A percentile compares a stretch with the other conserved stretches of the same genome.
These are phyloP conservation scores for Beta lomatogona DNA, from an alignment of 179 eudicot genomes.

Conservation along the genomic window DNA sequence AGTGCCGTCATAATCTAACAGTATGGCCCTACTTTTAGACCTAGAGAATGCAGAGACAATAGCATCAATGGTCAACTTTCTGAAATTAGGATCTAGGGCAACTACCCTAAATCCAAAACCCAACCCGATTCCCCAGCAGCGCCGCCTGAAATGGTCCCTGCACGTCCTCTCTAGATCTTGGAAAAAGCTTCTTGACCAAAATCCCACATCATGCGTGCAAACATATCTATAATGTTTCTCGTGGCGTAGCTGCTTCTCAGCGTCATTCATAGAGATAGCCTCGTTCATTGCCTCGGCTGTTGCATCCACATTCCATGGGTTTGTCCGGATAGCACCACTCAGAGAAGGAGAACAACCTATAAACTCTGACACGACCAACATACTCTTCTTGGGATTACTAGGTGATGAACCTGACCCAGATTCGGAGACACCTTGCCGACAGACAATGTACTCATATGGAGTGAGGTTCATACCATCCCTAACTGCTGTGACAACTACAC, in stretches of 20 bases:
- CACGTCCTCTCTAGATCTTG: constrained; percentile 87
- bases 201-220: constrained; percentile 84
- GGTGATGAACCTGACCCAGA: constrained; percentile 37
- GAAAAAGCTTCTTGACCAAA: constrained; percentile 79
- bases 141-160: constrained; percentile 71
- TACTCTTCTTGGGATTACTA: constrained; percentile 62
- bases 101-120: constrained; percentile 90
- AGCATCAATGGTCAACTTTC: constrained; percentile 78
- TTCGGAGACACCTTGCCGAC: constrained; percentile 71
- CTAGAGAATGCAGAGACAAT: constrained; percentile 77
- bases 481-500: constrained; percentile 82
- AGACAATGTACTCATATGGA: constrained; percentile 82
- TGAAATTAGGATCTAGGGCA: constrained; percentile 80
- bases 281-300: constrained; percentile 87
- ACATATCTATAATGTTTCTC: constrained; percentile 88
- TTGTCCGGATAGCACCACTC: constrained; percentile 84
- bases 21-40: constrained; percentile 75
- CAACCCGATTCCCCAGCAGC: constrained; percentile 89
- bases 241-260: constrained; percentile 82
- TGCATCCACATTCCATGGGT: constrained; percentile 86
- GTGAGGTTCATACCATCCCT: constrained; percentile 93
- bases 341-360: constrained; percentile 93
- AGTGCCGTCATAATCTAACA: constrained; percentile 84
- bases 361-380: constrained; percentile 87
- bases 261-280: constrained; percentile 64